Evolutionary conservation across 371 early-diverging fungal genomes (phyloP).

Genomic region (Mortierella polycephala): DNA sequence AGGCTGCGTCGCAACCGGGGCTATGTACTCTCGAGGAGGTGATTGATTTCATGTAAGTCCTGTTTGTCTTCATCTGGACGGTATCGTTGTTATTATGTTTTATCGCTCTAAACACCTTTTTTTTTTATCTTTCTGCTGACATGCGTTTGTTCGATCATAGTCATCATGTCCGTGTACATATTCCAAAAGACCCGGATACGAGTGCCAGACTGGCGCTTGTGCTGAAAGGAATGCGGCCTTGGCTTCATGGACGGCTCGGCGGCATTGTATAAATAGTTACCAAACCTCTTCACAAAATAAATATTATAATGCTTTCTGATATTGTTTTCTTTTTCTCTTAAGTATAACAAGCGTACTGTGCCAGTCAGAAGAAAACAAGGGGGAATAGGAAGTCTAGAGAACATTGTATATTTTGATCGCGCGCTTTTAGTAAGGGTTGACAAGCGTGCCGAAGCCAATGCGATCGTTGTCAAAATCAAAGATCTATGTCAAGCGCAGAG

Average conservation of each 20-base stretch:
- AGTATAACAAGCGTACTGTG: no score
- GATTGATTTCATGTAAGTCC: conserved; percentile 48
- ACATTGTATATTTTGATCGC: no score
- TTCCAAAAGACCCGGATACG: conserved; percentile 43
- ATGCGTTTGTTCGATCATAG: conserved; percentile 1
- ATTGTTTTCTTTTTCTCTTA: no score
- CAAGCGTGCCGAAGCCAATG: conserved; percentile 71
- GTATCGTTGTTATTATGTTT: not conserved
- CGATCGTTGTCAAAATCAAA: conserved; percentile 73
- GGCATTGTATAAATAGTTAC: conserved; percentile 21
- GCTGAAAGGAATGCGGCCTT: conserved; percentile 43
- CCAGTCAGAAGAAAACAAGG: no score
- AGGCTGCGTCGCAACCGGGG: conserved; percentile 33
- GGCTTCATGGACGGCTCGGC: conserved; percentile 43
- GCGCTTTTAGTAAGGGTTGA: no score
- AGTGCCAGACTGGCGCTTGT: conserved; percentile 28
- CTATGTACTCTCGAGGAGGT: conserved; percentile 36
- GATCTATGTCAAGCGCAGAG: conserved; percentile 45
- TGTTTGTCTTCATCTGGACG: not conserved
- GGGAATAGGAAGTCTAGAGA: no score
- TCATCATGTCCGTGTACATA: conserved; percentile 40
- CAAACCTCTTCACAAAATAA: no score
- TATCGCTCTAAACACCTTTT: not conserved
- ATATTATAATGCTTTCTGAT: no score
- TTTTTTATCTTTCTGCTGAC: not conserved